Base-by-base conservation (phyloP, 805 yeast species). In the Saccharomycopsis synnaedendra region DNA sequence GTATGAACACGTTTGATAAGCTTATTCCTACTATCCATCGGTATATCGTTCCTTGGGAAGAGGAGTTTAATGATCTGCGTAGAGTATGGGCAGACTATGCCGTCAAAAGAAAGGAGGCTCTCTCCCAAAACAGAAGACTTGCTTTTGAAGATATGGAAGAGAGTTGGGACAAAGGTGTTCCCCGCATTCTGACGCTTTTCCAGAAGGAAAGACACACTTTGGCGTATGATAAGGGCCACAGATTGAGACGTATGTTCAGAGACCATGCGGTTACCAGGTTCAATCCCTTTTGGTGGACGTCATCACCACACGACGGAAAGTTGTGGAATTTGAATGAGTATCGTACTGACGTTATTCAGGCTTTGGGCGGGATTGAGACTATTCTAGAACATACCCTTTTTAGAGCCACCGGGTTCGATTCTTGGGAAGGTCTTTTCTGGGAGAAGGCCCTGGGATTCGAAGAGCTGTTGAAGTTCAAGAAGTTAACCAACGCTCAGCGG, bases 381-480 rank as follows among this genome's bases (percentile, higher is more conserved):
- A 93, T 93, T 60, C 64, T 93, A 51, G 97, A 90, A 58, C 99
- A 93, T 58, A 88, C 97, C 0, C 65, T 93, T 42, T 93, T 93
- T 69, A 87, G 85, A 60, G 99, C 95, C 8, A 93, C 99, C 1
- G 99, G 98, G 0, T 93, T 93, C 60, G 95, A 85, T 56, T 85
- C 94, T 5, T 93, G 98, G 98, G 99, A 93, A 67, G 97, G 98
- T 4, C 68, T 93, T 30, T 93, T 93, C 64, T 93, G 99, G 99
- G 98, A 93, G 60, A 89, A 89, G 61, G 95, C 95, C 0, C 81
- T 95, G 31, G 98, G 98, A 0, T 93, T 89, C 61, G 99, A 93
- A 63, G 98, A 93, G 58, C 84, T 96, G 0, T 75, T 93, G 75
- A 90, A 89, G 61, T 85, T 88, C 65, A 88, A 89, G 63, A 93